Evolutionary conservation across 2,329 filamentous ascomycete genomes (phyloP), one percentile per base, ranked within the genome.

Genomic region (Pseudogymnoascus sp.): DNA sequence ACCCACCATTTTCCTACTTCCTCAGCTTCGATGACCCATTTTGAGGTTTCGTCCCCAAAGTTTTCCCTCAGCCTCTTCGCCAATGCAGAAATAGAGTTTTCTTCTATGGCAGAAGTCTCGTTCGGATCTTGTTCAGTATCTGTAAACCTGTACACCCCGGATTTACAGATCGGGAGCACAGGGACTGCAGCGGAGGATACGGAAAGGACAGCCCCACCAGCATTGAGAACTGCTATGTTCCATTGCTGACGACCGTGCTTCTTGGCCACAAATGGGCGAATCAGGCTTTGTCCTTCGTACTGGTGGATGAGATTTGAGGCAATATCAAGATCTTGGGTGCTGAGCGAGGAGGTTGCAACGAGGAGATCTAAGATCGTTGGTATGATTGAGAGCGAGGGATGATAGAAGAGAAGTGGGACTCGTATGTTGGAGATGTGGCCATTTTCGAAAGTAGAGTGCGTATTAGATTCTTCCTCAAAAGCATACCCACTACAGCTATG

Each of bases 281-380:
- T 74, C n/a, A 79, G 71, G 0, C 77, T 79, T 65, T 79, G 78
- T 10, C 77, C 77, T 71, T 80, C 76, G 68, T 79, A 79, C 44
- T 78, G 71, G 16, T 76, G 73, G 8, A 77, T 71, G 3, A 80
- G 69, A 61, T 77, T 73, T 5, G 69, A 67, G n/a, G 76, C 77
- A 1, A 73, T 73, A 1, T 67, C 63, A 2, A 67, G 68, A 59
- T 75, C 73, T 16, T 69, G 63, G 2, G 67, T 38, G 63, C 75
- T 69, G 7, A 80, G 66, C 1, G 77, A 79, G 25, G 71, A 70
- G 5, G 76, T 76, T 62, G 75, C 72, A 21, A 76, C 68, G 6
- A 79, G 70, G 1, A 79, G 73, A 66, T 80, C 78, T 12, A 80
- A 73, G 47, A 79, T 73, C 1, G 77, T 79, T 2, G 78, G 78